Conservation (phyloP, 257 asterid genomes). For the Solanum sejunctum region DNA sequence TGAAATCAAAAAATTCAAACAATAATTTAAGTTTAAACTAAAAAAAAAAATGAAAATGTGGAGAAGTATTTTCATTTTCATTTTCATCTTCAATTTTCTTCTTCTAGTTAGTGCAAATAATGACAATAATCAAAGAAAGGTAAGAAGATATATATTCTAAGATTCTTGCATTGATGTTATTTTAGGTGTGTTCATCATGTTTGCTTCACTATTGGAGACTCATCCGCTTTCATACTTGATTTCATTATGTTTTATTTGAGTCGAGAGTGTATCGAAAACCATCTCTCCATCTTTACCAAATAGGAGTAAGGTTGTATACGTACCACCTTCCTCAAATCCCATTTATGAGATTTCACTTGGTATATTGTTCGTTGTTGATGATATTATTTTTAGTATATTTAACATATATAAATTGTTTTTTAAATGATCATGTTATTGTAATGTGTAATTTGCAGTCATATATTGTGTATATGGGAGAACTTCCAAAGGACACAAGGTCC, state of each 20-base stretch:
- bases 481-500: background rate
- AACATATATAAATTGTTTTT: background rate
- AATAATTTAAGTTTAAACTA: background rate
- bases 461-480: slow-evolving; percentile 8
- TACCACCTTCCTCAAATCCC: accelerated
- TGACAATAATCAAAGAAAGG: background rate
- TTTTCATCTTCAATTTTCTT: background rate
- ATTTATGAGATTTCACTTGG: background rate
- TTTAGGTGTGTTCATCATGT: background rate
- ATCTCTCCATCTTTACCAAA: background rate
- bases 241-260: background rate
- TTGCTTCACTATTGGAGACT: background rate
- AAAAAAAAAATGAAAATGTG: background rate
- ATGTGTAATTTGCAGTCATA: slow-evolving; percentile 1
- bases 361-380: background rate
- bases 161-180: background rate
- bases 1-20: background rate
- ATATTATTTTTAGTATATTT: background rate
- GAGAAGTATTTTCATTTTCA: background rate
- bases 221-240: background rate
- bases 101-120: background rate
- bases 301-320: background rate
- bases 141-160: background rate
- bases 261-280: background rate
- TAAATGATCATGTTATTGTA: background rate